These are phyloP conservation scores for Mimosa bimucronata DNA, from an alignment of 306 rosid species.

Conservation along the genomic window DNA sequence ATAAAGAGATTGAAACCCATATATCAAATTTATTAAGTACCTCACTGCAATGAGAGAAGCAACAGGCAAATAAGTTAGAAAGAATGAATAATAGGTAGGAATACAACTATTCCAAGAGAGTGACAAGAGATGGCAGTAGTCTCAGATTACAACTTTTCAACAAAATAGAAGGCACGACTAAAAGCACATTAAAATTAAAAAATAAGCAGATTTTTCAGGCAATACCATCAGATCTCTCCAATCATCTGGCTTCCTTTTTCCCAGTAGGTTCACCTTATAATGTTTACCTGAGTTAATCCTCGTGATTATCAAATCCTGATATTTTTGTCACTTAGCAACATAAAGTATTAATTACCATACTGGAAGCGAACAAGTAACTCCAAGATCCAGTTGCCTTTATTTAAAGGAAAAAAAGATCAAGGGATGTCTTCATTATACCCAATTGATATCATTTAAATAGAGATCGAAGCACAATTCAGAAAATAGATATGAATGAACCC, in stretches of 20 bases:
- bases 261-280: too few species aligned
- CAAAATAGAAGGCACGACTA: background rate
- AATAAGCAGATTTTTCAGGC: background rate
- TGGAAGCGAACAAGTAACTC: background rate
- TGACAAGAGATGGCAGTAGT: background rate
- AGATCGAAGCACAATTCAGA: background rate
- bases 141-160: background rate
- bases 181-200: background rate
- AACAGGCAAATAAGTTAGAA: constrained; percentile 35
- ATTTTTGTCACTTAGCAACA: background rate
- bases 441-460: background rate
- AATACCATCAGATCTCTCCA: background rate
- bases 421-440: background rate
- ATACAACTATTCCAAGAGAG: constrained; percentile 19
- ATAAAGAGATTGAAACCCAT: constrained; percentile 33
- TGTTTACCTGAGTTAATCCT: background rate
- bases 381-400: background rate
- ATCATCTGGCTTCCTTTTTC: background rate
- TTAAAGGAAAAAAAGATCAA: background rate
- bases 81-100: constrained; percentile 9
- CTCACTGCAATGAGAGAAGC: constrained; percentile 30
- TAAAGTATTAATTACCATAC: background rate
- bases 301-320: background rate
- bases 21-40: constrained; percentile 27
- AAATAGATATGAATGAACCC: background rate